Evolutionary conservation across 108 stramenopile genomes (phyloP).

Genomic region (Craspedostauros australis): DNA sequence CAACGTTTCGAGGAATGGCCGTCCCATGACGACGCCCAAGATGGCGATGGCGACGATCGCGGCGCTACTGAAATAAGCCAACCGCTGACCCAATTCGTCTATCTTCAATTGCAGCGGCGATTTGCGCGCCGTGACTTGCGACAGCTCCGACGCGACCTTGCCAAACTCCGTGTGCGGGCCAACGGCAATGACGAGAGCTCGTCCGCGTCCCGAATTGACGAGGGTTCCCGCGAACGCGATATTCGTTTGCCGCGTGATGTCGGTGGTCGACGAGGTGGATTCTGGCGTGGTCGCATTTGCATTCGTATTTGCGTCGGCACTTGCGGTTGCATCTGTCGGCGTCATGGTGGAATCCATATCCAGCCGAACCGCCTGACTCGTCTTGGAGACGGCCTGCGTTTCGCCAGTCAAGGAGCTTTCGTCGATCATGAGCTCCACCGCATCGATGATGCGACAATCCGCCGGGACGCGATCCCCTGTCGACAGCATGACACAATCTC

Average conservation of each 20-base stretch:
- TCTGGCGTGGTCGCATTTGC: too few relatives aligned
- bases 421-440: slow-evolving; percentile 72
- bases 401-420: slow-evolving; percentile 93
- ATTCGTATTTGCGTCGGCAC: too few relatives aligned
- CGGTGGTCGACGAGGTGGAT: too few relatives aligned
- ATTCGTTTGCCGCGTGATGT: slow-evolving; percentile 80
- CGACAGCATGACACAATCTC: slow-evolving; percentile 85
- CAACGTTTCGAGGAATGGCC: slow-evolving; percentile 80
- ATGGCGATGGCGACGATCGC: slow-evolving; percentile 85
- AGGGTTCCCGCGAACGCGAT: slow-evolving; percentile 93
- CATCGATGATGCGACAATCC: slow-evolving; percentile 85
- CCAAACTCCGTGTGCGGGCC: slow-evolving; percentile 90
- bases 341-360: not conserved
- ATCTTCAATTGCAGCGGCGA: slow-evolving; percentile 94
- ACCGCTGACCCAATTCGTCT: slow-evolving; percentile 87
- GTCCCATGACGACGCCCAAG: slow-evolving; percentile 74
- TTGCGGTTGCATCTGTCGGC: too few relatives aligned
- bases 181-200: slow-evolving; percentile 85
- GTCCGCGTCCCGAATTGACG: slow-evolving; percentile 82
- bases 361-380: slow-evolving; percentile 26
- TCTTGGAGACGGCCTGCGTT: slow-evolving; percentile 78
- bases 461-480: slow-evolving; percentile 85
- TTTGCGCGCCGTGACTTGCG: slow-evolving; percentile 65
- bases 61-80: slow-evolving; percentile 71
- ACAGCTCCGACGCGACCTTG: slow-evolving; percentile 78